Percentiles rank a stretch among this genome's conserved stretches.
Evolutionary conservation across 768 basidiomycete species (phyloP).

Genomic region (Amanita fuliginea): DNA sequence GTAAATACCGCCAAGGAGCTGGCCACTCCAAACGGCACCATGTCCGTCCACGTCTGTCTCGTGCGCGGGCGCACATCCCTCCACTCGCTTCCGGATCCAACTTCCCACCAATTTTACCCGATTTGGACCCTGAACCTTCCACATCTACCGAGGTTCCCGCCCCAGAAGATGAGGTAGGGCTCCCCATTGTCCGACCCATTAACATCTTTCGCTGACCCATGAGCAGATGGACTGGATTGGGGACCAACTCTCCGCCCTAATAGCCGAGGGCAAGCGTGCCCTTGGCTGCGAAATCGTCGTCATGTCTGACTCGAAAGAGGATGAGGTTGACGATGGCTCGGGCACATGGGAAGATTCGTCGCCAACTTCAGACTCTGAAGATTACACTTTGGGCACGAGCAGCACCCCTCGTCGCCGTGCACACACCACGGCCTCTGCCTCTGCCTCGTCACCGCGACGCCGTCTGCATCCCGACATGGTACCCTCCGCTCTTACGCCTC

Average conservation of each 20-base stretch:
- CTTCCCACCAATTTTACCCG: constrained; percentile 24
- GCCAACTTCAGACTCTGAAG: neutral
- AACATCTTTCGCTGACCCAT: neutral
- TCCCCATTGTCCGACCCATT: neutral
- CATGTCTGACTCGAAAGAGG: constrained; percentile 62
- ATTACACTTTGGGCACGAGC: neutral
- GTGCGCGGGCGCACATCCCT: constrained; percentile 8
- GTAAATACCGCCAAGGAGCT: neutral
- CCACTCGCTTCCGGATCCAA: constrained; percentile 10
- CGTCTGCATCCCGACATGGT: neutral
- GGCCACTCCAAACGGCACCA: neutral
- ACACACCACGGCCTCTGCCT: neutral
- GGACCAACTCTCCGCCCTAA: constrained; percentile 53
- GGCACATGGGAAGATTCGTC: constrained; percentile 58
- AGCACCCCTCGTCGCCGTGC: neutral
- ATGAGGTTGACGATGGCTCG: constrained; percentile 67
- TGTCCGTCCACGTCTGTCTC: constrained; percentile 7
- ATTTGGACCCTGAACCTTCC: constrained; percentile 20
- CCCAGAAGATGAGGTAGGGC: constrained; percentile 35
- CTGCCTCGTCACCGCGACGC: neutral
- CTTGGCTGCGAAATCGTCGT: constrained; percentile 71
- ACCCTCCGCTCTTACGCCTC: neutral
- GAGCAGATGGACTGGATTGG: constrained; percentile 77
- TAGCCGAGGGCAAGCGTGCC: constrained; percentile 71
- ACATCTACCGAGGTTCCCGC: constrained; percentile 1